Evolutionary conservation across 345 rosid genomes (phyloP).

Genomic region (Laguncularia racemosa): DNA sequence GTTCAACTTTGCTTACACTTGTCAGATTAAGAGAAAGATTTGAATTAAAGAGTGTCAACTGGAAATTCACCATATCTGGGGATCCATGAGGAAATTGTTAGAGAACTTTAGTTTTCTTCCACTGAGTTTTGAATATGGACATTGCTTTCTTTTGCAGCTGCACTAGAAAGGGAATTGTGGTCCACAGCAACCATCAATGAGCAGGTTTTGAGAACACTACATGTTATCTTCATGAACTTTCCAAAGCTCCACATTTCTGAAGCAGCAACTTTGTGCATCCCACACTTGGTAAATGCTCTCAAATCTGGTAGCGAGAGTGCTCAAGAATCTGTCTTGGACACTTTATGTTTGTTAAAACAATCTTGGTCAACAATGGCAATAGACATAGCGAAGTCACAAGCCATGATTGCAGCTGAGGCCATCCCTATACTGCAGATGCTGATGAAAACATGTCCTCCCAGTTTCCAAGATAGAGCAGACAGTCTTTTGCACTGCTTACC

Average conservation of each 20-base stretch:
- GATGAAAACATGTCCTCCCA: conserved; percentile 78
- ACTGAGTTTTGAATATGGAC: conserved; percentile 2
- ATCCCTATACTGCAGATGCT: conserved; percentile 72
- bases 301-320: conserved; percentile 68
- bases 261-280: conserved; percentile 85
- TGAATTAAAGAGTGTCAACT: too few species aligned
- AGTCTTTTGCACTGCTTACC: conserved; percentile 85
- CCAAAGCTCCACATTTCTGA: conserved; percentile 82
- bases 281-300: conserved; percentile 74
- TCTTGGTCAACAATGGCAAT: conserved; percentile 76
- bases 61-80: too few species aligned
- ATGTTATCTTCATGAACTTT: conserved; percentile 73
- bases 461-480: conserved; percentile 83
- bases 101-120: not conserved
- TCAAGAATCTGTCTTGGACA: conserved; percentile 71
- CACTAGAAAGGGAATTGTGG: conserved; percentile 87
- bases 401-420: conserved; percentile 81
- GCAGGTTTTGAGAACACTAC: conserved; percentile 66
- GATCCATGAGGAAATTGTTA: not conserved
- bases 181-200: conserved; percentile 63
- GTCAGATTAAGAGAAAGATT: too few species aligned
- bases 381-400: conserved; percentile 74
- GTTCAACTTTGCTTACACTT: too few species aligned
- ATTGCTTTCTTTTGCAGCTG: conserved; percentile 44
- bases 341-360: conserved; percentile 63